Conservation (phyloP, 208 protist genomes). For the Trypanosoma platydactyli region DNA sequence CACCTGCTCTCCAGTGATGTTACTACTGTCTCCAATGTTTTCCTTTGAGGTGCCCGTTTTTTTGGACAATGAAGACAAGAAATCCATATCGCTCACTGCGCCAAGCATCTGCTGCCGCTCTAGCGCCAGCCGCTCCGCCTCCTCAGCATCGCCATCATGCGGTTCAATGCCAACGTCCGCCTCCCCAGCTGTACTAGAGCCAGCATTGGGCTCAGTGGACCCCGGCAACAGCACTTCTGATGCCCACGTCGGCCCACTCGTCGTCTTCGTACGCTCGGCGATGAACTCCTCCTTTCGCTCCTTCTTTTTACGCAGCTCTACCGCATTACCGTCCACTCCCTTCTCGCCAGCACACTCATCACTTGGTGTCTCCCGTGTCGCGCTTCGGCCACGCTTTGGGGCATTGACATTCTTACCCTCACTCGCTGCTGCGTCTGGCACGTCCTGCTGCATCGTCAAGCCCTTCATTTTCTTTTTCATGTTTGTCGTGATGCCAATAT, state of each 20-base stretch:
- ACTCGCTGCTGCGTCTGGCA: not conserved
- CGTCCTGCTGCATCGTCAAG: slow-evolving; percentile 14
- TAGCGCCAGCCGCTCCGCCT: slow-evolving; percentile 29
- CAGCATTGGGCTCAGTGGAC: slow-evolving; percentile 3
- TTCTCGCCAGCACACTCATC: slow-evolving; percentile 8
- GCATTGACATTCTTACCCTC: slow-evolving; percentile 7
- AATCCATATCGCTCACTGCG: slow-evolving; percentile 79
- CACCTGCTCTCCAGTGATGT: slow-evolving; percentile 6
- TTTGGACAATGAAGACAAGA: slow-evolving; percentile 42
- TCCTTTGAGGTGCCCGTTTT: slow-evolving; percentile 9
- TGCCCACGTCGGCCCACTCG: slow-evolving; percentile 69
- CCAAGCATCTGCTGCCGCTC: slow-evolving; percentile 68
- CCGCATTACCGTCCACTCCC: slow-evolving; percentile 16
- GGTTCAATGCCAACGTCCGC: slow-evolving; percentile 15
- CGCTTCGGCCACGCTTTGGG: not conserved
- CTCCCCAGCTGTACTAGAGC: not conserved
- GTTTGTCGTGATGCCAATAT: slow-evolving; percentile 65
- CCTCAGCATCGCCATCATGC: slow-evolving; percentile 10
- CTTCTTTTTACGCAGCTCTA: slow-evolving; percentile 12
- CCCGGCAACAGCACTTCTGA: slow-evolving; percentile 65
- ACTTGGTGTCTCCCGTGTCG: slow-evolving; percentile 1
- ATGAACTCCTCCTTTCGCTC: slow-evolving; percentile 62
- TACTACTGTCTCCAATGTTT: slow-evolving; percentile 4
- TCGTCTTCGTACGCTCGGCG: slow-evolving; percentile 53
- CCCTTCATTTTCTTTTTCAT: slow-evolving; percentile 48